Percentiles rank a stretch among this genome's conserved stretches.
Evolutionary conservation across 345 rosid species (phyloP).

Genomic region (Citrus cavaleriei): DNA sequence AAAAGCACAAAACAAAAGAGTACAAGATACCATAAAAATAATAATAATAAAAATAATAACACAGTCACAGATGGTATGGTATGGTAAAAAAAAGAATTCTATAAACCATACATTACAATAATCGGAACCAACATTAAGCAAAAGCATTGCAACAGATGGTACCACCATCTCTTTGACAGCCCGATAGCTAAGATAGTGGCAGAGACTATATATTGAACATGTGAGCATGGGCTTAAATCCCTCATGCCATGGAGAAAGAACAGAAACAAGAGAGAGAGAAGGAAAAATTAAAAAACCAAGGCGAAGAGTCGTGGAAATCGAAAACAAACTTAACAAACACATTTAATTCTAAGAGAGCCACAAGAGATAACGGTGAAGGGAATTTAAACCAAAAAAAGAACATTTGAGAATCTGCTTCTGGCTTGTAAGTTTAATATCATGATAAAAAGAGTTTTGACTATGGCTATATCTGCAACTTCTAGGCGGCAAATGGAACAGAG

Average conservation of each 20-base stretch:
- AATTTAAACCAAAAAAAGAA: not conserved
- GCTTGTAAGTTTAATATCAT: not conserved
- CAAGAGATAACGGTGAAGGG: not conserved
- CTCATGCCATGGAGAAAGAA: constrained; percentile 25
- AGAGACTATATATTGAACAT: constrained; percentile 19
- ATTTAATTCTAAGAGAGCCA: constrained; percentile 16
- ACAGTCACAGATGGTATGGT: too few species aligned
- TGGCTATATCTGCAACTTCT: not conserved
- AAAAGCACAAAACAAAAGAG: not conserved
- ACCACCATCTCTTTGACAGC: constrained; percentile 28
- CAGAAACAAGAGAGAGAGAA: constrained; percentile 2
- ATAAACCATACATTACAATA: constrained; percentile 17
- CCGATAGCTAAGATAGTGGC: constrained; percentile 29
- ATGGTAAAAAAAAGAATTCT: not conserved
- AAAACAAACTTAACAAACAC: constrained; percentile 17
- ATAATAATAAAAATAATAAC: too few species aligned
- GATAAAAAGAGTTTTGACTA: too few species aligned
- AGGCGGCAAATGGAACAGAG: not conserved
- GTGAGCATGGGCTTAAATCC: constrained; percentile 34
- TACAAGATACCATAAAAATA: constrained; percentile 1
- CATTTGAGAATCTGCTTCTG: not conserved
- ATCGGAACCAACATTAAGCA: constrained; percentile 5
- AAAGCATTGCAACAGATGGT: constrained; percentile 29
- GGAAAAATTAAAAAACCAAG: constrained; percentile 14
- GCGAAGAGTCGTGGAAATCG: constrained; percentile 10